Evolutionary conservation across 441 rosid genomes (phyloP), one percentile per base, ranked within the genome.

Genomic region (Manihot esculenta): DNA sequence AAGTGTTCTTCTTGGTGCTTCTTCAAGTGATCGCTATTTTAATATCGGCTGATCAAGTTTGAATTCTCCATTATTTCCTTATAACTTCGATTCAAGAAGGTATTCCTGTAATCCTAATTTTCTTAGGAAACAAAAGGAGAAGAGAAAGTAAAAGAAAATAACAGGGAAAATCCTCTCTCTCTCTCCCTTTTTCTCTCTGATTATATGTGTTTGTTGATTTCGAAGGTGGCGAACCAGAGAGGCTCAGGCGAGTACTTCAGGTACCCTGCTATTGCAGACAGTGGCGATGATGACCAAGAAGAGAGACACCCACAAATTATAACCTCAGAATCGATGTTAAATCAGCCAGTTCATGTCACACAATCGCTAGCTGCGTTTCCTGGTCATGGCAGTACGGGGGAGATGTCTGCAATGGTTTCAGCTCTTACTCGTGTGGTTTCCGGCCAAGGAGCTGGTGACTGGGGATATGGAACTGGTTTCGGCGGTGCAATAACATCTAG

Each of bases 381-480:
- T 23, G 80, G 70, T 48, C 78, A 74, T 72, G 74, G 78, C 47
- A 76, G 72, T 15, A 54, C 73, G 0, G 68, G 80, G 11, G 93
- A 85, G 84, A 85, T 79, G 85, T 86, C 93, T 0, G 85, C 83
- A 0, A 82, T 88, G 78, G 90, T 88, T 14, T 81, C 88, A 0
- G 89, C 88, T 53, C 84, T 85, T 20, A 82, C 93, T 9, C 84
- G 81, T 26, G 88, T 86, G 27, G 83, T 84, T 42, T 84, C 87
- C 0, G 87, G 86, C 21, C 85, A 72, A 1, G 20, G 77, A 51
- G 58, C 55, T 12, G 12, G 53, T 62, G 73, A 38, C 45, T 59
- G 71, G 77, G 72, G 77, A 20, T 42, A 26, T 7, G 67, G 50
- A 0, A 62, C 48, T 41, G 56, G 61, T 59, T 50, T 63, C 5